phyloP scores from a whole-genome alignment of 805 yeast species.

The Pichia eremophila region DNA sequence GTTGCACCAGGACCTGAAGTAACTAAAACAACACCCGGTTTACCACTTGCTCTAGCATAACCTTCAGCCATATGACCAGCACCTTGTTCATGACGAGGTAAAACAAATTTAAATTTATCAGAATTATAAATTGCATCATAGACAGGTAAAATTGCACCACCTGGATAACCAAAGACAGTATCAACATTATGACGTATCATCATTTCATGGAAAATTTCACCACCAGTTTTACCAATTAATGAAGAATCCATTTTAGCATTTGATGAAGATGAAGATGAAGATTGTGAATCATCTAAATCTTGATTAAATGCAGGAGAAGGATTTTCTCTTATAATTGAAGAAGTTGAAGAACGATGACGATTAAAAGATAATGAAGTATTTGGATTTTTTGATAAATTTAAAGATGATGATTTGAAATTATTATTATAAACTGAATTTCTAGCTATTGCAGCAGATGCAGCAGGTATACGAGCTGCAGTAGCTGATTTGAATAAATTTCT shows the following conservation, averaged over 20 bases:
- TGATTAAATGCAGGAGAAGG: slow-evolving; percentile 17
- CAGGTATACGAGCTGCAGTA: not conserved
- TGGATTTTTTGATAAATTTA: too few species aligned
- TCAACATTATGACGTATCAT: slow-evolving; percentile 94
- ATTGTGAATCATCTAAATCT: slow-evolving; percentile 1
- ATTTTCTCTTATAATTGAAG: slow-evolving; percentile 10
- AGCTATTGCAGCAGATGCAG: not conserved
- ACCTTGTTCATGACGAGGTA: slow-evolving; percentile 98
- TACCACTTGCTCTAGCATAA: slow-evolving; percentile 89
- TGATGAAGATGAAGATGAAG: too few species aligned
- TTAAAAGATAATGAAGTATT: not conserved
- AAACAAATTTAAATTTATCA: slow-evolving; percentile 75
- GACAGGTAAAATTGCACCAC: slow-evolving; percentile 97
- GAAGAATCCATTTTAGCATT: slow-evolving; percentile 53
- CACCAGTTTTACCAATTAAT: slow-evolving; percentile 94
- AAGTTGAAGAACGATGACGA: slow-evolving; percentile 7
- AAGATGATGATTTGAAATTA: not conserved
- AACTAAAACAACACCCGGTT: slow-evolving; percentile 94
- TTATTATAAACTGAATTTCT: not conserved
- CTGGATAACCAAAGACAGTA: slow-evolving; percentile 95
- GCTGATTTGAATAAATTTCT: slow-evolving; percentile 2
- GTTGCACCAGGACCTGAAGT: slow-evolving; percentile 99
- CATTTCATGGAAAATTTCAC: slow-evolving; percentile 98
- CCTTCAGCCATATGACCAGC: slow-evolving; percentile 99
- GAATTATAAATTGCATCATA: slow-evolving; percentile 95